Percentiles rank a stretch among this genome's conserved stretches.
phyloP scores from a whole-genome alignment of 208 protist genomes.

The Leishmania guyanensis region DNA sequence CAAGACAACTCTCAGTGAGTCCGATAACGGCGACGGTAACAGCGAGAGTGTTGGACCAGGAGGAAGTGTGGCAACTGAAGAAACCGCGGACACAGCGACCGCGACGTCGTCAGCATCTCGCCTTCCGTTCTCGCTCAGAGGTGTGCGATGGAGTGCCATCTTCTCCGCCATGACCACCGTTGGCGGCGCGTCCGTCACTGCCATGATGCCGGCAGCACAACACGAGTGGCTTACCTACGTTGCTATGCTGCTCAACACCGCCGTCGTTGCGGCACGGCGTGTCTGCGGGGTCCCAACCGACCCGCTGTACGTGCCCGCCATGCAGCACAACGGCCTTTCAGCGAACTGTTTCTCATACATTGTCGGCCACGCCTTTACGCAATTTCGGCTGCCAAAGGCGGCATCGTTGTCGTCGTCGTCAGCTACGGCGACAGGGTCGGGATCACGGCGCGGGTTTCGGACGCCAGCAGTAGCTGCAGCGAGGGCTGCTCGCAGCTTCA shows the following conservation, averaged over 20 bases:
- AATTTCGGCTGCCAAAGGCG: conserved; percentile 17
- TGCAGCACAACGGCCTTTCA: conserved; percentile 24
- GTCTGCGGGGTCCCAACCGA: conserved; percentile 51
- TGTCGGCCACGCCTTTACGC: conserved; percentile 35
- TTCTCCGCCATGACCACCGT: neutral
- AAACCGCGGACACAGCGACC: neutral
- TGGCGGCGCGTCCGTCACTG: conserved; percentile 13
- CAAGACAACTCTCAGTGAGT: neutral
- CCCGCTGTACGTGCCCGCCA: conserved; percentile 42
- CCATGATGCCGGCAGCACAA: conserved; percentile 12
- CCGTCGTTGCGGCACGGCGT: conserved; percentile 46
- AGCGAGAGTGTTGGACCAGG: neutral
- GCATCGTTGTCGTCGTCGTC: neutral
- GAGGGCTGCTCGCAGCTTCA: neutral
- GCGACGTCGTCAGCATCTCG: neutral
- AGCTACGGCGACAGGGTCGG: neutral
- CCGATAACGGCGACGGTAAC: neutral
- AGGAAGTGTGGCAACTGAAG: neutral
- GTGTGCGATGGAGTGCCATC: conserved; percentile 5
- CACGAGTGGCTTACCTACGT: conserved; percentile 43
- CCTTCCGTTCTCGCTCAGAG: conserved; percentile 8
- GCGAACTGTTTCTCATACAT: conserved; percentile 38
- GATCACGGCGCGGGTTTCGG: neutral
- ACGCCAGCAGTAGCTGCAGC: neutral
- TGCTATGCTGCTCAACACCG: conserved; percentile 42